A percentile compares a stretch with the other conserved stretches of the same genome.
phyloP scores from a whole-genome alignment of 129 eudicot genomes.

The Lactuca sativa region DNA sequence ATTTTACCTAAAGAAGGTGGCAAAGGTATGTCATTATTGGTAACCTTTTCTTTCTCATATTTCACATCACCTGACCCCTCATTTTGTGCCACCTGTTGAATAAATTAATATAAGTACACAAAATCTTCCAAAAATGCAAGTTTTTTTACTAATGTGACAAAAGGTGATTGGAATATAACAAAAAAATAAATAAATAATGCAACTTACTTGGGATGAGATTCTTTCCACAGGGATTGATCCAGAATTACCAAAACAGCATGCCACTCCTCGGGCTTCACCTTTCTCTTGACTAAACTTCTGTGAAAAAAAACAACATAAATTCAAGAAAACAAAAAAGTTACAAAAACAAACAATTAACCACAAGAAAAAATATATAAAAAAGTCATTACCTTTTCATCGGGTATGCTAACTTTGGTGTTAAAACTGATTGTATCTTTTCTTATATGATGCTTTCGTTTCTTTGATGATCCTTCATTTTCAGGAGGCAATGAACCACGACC shows the following conservation, averaged over 20 bases:
- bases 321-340: conserved; percentile 4
- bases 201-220: conserved; percentile 37
- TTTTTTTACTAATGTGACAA: too few species aligned
- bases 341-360: neutral
- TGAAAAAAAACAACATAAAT: conserved; percentile 12
- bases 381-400: conserved; percentile 43
- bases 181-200: neutral
- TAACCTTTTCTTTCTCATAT: conserved; percentile 13
- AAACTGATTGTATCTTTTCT: conserved; percentile 48
- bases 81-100: conserved; percentile 38
- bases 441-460: conserved; percentile 36
- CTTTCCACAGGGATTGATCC: conserved; percentile 17
- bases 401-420: conserved; percentile 41
- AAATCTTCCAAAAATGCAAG: neutral
- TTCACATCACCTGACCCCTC: conserved; percentile 17
- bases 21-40: conserved; percentile 37
- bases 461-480: conserved; percentile 46
- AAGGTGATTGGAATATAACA: neutral
- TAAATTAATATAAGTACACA: conserved; percentile 10
- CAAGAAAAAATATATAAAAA: neutral
- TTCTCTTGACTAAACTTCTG: conserved; percentile 33
- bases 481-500: conserved; percentile 53
- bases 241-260: conserved; percentile 27
- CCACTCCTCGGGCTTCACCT: conserved; percentile 28
- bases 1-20: conserved; percentile 56